Evolutionary conservation across 805 yeast genomes (phyloP).

Genomic region (Ascoidea asiatica): DNA sequence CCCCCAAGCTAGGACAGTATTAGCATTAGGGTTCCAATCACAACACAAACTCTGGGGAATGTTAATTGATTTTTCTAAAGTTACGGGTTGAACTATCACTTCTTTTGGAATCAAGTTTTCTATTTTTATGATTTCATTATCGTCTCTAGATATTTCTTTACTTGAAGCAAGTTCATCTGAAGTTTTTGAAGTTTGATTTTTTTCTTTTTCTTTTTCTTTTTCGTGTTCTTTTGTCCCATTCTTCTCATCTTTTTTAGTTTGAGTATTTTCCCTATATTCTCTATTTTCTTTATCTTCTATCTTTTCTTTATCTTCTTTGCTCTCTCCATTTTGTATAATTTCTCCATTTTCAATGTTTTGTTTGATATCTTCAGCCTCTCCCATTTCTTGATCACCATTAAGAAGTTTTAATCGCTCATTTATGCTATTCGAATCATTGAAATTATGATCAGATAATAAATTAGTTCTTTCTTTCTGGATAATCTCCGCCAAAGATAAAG

Average conservation of each 20-base stretch:
- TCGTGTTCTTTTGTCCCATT: slow-evolving; percentile 2
- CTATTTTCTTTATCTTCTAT: slow-evolving; percentile 4
- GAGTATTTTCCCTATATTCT: slow-evolving; percentile 2
- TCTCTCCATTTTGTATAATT: too few species aligned
- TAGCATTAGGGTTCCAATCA: slow-evolving; percentile 42
- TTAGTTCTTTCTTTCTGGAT: slow-evolving; percentile 8
- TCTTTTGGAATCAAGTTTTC: background rate
- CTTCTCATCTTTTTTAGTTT: background rate
- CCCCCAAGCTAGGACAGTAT: slow-evolving; percentile 40
- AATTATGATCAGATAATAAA: background rate
- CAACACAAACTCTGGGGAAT: slow-evolving; percentile 32
- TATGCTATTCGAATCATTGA: slow-evolving; percentile 19
- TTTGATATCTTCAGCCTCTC: slow-evolving; percentile 2
- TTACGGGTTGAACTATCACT: slow-evolving; percentile 20
- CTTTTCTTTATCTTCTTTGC: background rate
- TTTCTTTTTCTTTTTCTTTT: background rate
- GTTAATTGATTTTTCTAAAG: slow-evolving; percentile 23
- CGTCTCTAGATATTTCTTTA: background rate
- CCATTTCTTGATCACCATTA: slow-evolving; percentile 10
- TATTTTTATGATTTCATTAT: background rate
- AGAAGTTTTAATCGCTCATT: slow-evolving; percentile 20
- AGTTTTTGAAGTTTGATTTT: background rate
- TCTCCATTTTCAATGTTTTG: background rate
- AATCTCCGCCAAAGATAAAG: slow-evolving; percentile 7
- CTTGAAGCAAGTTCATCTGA: background rate